Evolutionary conservation across 495 filamentous ascomycete species (phyloP).

Genomic region (Parmelia sp.): DNA sequence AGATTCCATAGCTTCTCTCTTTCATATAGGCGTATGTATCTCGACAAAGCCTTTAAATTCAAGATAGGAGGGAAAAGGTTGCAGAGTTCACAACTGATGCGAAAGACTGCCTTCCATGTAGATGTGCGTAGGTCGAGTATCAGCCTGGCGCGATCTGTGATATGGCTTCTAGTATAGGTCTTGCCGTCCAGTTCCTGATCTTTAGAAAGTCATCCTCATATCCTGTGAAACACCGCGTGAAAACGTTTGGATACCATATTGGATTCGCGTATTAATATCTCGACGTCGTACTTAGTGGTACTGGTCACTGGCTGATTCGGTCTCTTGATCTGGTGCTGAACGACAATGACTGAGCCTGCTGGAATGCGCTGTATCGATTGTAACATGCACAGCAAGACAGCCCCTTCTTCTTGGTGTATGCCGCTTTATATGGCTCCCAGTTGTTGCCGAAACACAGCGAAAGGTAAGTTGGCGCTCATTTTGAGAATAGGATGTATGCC

Average conservation of each 20-base stretch:
- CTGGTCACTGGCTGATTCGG: slow-evolving; percentile 51
- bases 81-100: slow-evolving; percentile 64
- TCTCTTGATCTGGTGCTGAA: slow-evolving; percentile 58
- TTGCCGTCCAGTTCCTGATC: slow-evolving; percentile 35
- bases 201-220: slow-evolving; percentile 54
- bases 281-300: slow-evolving; percentile 52
- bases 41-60: slow-evolving; percentile 70
- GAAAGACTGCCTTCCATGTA: slow-evolving; percentile 82
- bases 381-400: slow-evolving; percentile 52
- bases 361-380: slow-evolving; percentile 66
- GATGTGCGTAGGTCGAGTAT: slow-evolving; percentile 82
- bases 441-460: slow-evolving; percentile 81
- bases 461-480: slow-evolving; percentile 83
- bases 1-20: slow-evolving; percentile 82
- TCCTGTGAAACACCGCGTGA: slow-evolving; percentile 54
- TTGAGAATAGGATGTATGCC: slow-evolving; percentile 77
- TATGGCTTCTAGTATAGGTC: slow-evolving; percentile 42
- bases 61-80: slow-evolving; percentile 70
- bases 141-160: slow-evolving; percentile 67
- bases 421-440: slow-evolving; percentile 71
- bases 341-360: slow-evolving; percentile 58
- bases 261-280: slow-evolving; percentile 42
- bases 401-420: slow-evolving; percentile 48
- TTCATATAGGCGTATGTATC: slow-evolving; percentile 83
- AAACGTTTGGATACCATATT: slow-evolving; percentile 51